Percentiles rank a stretch among this genome's conserved stretches.
Evolutionary conservation across 352 stramenopile species (phyloP).

Genomic region (Phytophthora citrophthora): DNA sequence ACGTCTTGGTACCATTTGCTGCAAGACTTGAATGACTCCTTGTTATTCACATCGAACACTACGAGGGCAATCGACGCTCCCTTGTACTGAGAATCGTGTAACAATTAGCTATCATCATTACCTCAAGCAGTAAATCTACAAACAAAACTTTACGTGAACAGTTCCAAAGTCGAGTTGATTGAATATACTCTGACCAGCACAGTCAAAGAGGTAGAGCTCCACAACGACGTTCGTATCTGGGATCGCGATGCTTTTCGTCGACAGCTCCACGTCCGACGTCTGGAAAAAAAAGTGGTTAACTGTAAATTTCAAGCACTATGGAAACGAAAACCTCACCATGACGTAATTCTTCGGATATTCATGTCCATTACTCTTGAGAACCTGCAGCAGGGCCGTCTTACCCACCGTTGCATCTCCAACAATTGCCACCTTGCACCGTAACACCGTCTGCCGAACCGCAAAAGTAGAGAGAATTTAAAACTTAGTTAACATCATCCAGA

Average conservation of each 20-base stretch:
- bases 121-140: neutral
- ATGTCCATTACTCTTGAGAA: conserved; percentile 91
- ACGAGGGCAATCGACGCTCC: conserved; percentile 78
- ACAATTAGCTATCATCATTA: neutral
- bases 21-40: conserved; percentile 87
- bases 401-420: conserved; percentile 91
- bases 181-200: conserved; percentile 93
- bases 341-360: conserved; percentile 96
- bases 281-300: conserved; percentile 18
- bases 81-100: conserved; percentile 52
- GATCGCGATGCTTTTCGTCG: conserved; percentile 90
- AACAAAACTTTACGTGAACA: conserved; percentile 53
- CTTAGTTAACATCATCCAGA: too few species aligned
- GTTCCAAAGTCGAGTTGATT: conserved; percentile 93
- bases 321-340: conserved; percentile 67
- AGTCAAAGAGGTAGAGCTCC: conserved; percentile 95
- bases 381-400: conserved; percentile 91
- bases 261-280: conserved; percentile 92
- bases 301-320: neutral
- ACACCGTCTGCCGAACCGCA: conserved; percentile 62
- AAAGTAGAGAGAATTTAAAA: too few species aligned
- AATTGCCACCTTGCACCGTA: conserved; percentile 91
- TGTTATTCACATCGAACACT: conserved; percentile 89
- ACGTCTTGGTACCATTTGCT: conserved; percentile 88
- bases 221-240: conserved; percentile 90